Percentiles rank a stretch among this genome's conserved stretches.
phyloP scores from a whole-genome alignment of 1,139 yeast species.

The Kodamaea suecica region DNA sequence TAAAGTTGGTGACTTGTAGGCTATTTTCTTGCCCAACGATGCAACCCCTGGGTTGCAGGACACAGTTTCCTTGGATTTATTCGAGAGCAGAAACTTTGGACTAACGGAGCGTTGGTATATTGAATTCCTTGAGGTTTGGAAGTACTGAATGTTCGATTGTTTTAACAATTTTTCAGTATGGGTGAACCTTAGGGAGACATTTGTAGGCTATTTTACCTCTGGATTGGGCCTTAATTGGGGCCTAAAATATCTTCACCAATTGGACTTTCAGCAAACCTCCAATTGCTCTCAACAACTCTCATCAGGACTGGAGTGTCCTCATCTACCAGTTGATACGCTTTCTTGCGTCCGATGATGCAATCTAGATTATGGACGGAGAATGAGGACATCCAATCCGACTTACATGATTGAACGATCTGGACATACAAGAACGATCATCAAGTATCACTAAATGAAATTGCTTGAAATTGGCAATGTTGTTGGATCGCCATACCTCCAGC shows the following conservation, averaged over 20 bases:
- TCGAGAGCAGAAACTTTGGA: constrained; percentile 34
- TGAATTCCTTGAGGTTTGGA: constrained; percentile 12
- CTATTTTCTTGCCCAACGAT: constrained; percentile 45
- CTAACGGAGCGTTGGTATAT: constrained; percentile 68
- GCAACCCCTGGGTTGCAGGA: constrained; percentile 62
- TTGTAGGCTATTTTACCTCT: no score
- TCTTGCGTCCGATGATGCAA: background rate
- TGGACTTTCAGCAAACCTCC: background rate
- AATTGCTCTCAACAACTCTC: no score
- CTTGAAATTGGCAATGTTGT: no score
- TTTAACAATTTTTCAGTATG: background rate
- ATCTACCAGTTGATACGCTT: no score
- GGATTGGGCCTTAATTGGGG: no score
- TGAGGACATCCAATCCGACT: background rate
- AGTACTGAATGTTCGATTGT: background rate
- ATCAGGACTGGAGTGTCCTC: no score
- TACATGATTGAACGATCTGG: no score
- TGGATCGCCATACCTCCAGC: no score
- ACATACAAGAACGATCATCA: no score
- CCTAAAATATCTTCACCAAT: background rate
- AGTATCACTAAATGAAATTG: no score
- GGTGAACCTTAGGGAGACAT: constrained; percentile 4
- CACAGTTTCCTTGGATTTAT: constrained; percentile 29
- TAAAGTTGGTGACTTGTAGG: background rate
- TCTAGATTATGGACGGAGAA: background rate